Evolutionary conservation across 345 rosid species (phyloP).

Genomic region (Draba incana): DNA sequence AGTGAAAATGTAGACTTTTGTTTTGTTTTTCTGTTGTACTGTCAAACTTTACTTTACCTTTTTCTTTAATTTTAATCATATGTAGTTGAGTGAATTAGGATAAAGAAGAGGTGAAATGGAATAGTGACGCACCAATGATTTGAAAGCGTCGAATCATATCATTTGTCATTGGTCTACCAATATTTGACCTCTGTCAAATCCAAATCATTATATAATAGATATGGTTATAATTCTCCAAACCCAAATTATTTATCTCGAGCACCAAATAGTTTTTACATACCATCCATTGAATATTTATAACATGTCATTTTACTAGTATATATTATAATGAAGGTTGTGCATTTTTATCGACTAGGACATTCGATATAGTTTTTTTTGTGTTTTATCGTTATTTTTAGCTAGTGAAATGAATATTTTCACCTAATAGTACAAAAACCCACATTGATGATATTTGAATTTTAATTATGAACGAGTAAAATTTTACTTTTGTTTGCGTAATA

Average conservation of each 20-base stretch:
- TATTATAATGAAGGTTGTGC: too few species aligned
- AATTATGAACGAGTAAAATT: not conserved
- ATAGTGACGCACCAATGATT: constrained; percentile 39
- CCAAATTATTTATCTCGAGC: not conserved
- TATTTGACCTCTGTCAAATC: constrained; percentile 34
- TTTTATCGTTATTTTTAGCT: too few species aligned
- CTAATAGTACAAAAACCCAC: constrained; percentile 2
- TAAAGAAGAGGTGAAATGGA: constrained; percentile 34
- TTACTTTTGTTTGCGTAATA: constrained; percentile 35
- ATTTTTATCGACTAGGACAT: too few species aligned
- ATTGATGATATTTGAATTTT: not conserved
- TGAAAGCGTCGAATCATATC: constrained; percentile 37
- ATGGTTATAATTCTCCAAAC: not conserved
- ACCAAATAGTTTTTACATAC: not conserved
- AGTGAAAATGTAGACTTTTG: constrained; percentile 15
- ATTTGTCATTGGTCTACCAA: constrained; percentile 28
- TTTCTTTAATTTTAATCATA: constrained; percentile 39
- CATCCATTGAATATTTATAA: not conserved
- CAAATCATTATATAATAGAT: constrained; percentile 15
- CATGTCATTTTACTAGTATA: too few species aligned
- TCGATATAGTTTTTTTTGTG: too few species aligned
- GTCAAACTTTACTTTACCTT: constrained; percentile 30
- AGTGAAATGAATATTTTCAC: too few species aligned
- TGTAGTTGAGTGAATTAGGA: constrained; percentile 33
- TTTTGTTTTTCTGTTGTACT: constrained; percentile 8